phyloP scores from a whole-genome alignment of 768 basidiomycete species.

The Termitomyces bulborhizus region DNA sequence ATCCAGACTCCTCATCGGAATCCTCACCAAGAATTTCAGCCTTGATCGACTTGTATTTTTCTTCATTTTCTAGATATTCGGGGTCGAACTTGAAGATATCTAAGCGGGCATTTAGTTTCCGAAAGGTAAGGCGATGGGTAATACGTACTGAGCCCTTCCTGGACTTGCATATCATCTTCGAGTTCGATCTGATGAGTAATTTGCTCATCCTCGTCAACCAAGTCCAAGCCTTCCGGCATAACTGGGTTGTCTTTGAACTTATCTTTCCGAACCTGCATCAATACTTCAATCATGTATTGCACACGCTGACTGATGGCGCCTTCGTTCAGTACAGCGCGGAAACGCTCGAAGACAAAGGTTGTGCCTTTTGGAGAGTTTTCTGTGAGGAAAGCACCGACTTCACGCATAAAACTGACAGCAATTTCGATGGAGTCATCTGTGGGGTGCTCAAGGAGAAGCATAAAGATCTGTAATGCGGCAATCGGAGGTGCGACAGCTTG shows the following conservation, averaged over 20 bases:
- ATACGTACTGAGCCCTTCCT: constrained; percentile 86
- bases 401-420: constrained; percentile 94
- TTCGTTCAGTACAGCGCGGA: constrained; percentile 95
- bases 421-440: constrained; percentile 99
- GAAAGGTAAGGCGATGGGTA: background rate
- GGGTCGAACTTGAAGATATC: constrained; percentile 96
- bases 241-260: constrained; percentile 99
- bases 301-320: constrained; percentile 92
- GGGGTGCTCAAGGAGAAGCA: constrained; percentile 91
- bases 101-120: constrained; percentile 20
- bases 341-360: constrained; percentile 91
- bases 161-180: constrained; percentile 90
- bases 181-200: constrained; percentile 91
- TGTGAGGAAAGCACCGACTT: constrained; percentile 90
- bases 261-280: constrained; percentile 99
- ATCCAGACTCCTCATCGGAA: constrained; percentile 67
- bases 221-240: constrained; percentile 87
- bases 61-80: constrained; percentile 85
- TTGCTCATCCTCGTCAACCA: constrained; percentile 98
- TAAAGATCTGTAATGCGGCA: constrained; percentile 90
- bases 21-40: constrained; percentile 90
- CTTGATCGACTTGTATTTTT: constrained; percentile 89
- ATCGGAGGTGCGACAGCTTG: constrained; percentile 92
- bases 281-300: constrained; percentile 99
- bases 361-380: constrained; percentile 96